Conservation (phyloP, 768 basidiomycete species). For the Mycena maculata region DNA sequence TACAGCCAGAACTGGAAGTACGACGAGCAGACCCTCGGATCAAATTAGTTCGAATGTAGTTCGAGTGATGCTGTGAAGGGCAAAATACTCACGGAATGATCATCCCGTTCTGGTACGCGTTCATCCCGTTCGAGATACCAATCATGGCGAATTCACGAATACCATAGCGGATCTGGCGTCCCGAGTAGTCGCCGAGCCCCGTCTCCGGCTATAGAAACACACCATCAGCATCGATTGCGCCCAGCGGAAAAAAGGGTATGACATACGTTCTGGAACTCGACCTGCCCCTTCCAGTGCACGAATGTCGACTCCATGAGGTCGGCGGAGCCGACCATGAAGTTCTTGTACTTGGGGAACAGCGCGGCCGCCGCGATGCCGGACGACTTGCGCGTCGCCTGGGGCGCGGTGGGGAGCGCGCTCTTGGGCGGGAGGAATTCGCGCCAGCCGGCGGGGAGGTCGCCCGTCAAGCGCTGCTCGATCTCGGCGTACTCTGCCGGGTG, state of each 20-base stretch:
- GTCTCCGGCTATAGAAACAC: constrained; percentile 16
- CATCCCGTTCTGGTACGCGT: constrained; percentile 24
- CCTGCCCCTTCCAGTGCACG: constrained; percentile 22
- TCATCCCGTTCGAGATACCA: constrained; percentile 27
- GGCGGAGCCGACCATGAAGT: constrained; percentile 28
- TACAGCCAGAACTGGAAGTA: constrained; percentile 24
- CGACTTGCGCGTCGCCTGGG: constrained; percentile 26
- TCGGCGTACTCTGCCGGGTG: constrained; percentile 24
- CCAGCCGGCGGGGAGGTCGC: constrained; percentile 28
- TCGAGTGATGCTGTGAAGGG: too few species aligned
- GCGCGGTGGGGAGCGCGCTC: constrained; percentile 20
- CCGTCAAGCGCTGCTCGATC: constrained; percentile 21
- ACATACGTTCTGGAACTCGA: constrained; percentile 27
- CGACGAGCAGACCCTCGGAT: constrained; percentile 5
- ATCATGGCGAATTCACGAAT: constrained; percentile 33
- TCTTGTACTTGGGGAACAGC: constrained; percentile 23
- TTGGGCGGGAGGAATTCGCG: constrained; percentile 16
- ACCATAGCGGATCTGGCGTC: constrained; percentile 30
- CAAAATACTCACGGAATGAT: constrained; percentile 25
- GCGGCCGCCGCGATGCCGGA: constrained; percentile 25
- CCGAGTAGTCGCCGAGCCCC: constrained; percentile 22
- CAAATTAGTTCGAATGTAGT: too few species aligned
- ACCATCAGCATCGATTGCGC: background rate
- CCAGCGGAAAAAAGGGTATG: background rate
- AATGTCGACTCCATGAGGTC: constrained; percentile 31